A percentile compares a stretch with the other conserved stretches of the same genome.
Evolutionary conservation across 352 stramenopile species (phyloP).

Genomic region (Thraustotheca clavata): DNA sequence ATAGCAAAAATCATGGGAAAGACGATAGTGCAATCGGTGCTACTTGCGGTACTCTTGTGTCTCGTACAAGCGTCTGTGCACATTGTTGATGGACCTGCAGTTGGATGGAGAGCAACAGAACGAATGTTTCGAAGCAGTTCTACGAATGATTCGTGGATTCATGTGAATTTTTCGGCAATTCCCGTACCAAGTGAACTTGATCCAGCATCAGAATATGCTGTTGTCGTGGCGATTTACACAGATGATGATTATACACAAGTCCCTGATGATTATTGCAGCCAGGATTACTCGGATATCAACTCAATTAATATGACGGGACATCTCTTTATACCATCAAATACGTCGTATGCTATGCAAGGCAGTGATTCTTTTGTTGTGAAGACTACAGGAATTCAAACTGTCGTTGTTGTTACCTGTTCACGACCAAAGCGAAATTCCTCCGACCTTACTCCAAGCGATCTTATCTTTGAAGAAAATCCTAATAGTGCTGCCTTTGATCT

Average conservation of each 20-base stretch:
- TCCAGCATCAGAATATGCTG: constrained; percentile 37
- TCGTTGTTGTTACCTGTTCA: constrained; percentile 65
- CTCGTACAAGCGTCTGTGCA: constrained; percentile 5
- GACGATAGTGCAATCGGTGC: too few relatives aligned
- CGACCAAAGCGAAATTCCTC: constrained; percentile 74
- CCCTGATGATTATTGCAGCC: constrained; percentile 55
- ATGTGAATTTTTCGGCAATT: constrained; percentile 39
- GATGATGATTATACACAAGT: constrained; percentile 30
- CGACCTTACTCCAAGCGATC: constrained; percentile 32
- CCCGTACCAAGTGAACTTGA: constrained; percentile 39
- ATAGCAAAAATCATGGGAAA: too few relatives aligned
- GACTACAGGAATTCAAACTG: constrained; percentile 47
- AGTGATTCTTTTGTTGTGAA: constrained; percentile 40
- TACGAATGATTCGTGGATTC: constrained; percentile 42
- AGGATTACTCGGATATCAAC: constrained; percentile 46
- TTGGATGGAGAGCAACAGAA: constrained; percentile 57
- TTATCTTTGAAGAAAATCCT: constrained; percentile 1
- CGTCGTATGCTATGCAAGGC: constrained; percentile 35
- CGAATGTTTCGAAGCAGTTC: constrained; percentile 67
- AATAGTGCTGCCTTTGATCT: constrained; percentile 35
- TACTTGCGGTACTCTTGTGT: neutral
- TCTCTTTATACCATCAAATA: constrained; percentile 46
- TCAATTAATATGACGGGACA: constrained; percentile 31
- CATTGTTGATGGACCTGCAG: constrained; percentile 7
- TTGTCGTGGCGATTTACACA: constrained; percentile 58